These are phyloP conservation scores for Leccinum cinnamomeum DNA, from an alignment of 1,284 basidiomycete species.

Conservation along the genomic window DNA sequence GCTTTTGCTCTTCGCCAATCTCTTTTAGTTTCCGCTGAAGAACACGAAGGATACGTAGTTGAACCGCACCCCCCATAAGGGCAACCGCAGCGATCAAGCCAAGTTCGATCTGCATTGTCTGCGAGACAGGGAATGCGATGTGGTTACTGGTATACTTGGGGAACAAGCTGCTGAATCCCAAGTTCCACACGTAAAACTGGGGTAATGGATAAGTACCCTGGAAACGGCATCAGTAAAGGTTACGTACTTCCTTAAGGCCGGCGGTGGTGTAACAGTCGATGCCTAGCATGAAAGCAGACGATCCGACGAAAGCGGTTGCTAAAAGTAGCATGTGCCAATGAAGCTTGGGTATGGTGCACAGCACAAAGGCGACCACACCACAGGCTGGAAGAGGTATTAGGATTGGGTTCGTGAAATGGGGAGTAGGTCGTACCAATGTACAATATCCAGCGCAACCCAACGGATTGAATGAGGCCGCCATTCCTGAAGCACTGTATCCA, in stretches of 20 bases:
- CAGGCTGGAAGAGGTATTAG: slow-evolving; percentile 41
- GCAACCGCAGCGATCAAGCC: slow-evolving; percentile 82
- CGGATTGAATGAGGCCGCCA: slow-evolving; percentile 77
- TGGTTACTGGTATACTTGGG: slow-evolving; percentile 66
- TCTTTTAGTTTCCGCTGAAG: slow-evolving; percentile 79
- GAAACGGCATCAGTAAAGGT: neutral
- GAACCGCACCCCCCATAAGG: slow-evolving; percentile 86
- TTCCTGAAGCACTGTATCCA: slow-evolving; percentile 85
- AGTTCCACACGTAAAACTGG: slow-evolving; percentile 93
- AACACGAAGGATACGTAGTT: slow-evolving; percentile 80
- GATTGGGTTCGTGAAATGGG: slow-evolving; percentile 13
- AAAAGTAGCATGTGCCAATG: slow-evolving; percentile 81
- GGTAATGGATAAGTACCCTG: slow-evolving; percentile 9
- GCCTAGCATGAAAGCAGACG: slow-evolving; percentile 90
- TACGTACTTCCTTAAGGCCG: slow-evolving; percentile 82
- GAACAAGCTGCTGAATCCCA: slow-evolving; percentile 82
- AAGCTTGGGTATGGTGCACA: slow-evolving; percentile 67
- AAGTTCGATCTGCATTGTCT: slow-evolving; percentile 92
- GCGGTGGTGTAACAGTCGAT: slow-evolving; percentile 92
- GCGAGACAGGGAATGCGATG: slow-evolving; percentile 80
- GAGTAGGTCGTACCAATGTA: slow-evolving; percentile 61
- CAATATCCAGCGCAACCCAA: slow-evolving; percentile 85
- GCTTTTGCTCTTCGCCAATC: slow-evolving; percentile 74
- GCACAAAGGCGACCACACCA: slow-evolving; percentile 57
- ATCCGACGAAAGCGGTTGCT: slow-evolving; percentile 85